These are phyloP conservation scores for Ilyonectria mors-panacis DNA, from an alignment of 2,329 filamentous ascomycete genomes.

Conservation along the genomic window DNA sequence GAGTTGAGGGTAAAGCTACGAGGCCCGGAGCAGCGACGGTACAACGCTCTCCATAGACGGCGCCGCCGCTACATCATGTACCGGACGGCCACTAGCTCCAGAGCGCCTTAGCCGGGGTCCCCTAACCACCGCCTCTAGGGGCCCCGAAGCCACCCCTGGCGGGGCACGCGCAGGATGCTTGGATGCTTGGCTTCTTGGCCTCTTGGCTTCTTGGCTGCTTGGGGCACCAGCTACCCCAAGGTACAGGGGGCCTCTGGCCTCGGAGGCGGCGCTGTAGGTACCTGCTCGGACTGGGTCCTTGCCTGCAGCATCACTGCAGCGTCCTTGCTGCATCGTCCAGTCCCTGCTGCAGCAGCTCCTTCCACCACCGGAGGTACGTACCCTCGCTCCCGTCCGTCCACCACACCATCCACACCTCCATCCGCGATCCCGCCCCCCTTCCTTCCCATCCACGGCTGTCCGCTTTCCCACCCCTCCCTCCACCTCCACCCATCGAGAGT, in stretches of 20 bases:
- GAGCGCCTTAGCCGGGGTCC: slow-evolving; percentile 27
- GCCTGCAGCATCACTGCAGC: background rate
- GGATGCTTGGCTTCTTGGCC: background rate
- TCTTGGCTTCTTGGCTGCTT: slow-evolving; percentile 5
- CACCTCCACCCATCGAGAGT: slow-evolving; percentile 14
- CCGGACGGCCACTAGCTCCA: slow-evolving; percentile 28
- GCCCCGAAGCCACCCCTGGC: slow-evolving; percentile 23
- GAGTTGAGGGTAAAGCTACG: slow-evolving; percentile 12
- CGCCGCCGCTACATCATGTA: slow-evolving; percentile 22
- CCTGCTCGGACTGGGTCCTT: slow-evolving; percentile 4
- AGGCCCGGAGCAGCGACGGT: background rate
- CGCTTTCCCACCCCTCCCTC: background rate
- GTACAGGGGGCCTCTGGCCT: slow-evolving; percentile 21
- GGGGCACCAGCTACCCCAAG: slow-evolving; percentile 30
- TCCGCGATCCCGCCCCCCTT: slow-evolving; percentile 43
- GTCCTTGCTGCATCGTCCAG: background rate
- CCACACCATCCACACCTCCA: slow-evolving; percentile 17
- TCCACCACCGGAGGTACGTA: slow-evolving; percentile 3
- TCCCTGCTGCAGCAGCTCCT: background rate
- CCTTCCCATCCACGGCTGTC: slow-evolving; percentile 5
- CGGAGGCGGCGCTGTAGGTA: slow-evolving; percentile 5
- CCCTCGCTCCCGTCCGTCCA: slow-evolving; percentile 18
- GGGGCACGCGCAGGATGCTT: background rate
- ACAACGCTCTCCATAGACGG: slow-evolving; percentile 17
- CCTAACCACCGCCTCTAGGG: slow-evolving; percentile 22